Evolutionary conservation across 1,284 basidiomycete species (phyloP).

Genomic region (Heterobasidion occidentale): DNA sequence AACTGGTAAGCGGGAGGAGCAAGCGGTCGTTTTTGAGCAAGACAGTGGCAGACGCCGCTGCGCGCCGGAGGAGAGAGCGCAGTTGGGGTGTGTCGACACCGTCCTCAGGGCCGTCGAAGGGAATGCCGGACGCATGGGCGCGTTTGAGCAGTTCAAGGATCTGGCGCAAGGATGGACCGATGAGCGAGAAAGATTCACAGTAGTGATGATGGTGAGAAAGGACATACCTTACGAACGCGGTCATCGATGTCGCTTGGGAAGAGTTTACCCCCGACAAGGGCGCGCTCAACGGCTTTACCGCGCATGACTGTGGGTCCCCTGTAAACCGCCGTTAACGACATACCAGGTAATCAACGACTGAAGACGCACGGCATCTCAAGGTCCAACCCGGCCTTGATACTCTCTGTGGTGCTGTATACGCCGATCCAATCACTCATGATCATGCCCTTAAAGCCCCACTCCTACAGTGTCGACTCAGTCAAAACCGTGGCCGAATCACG

Average conservation of each 20-base stretch:
- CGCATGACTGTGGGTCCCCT: slow-evolving; percentile 39
- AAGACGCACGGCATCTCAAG: slow-evolving; percentile 58
- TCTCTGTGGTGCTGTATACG: slow-evolving; percentile 39
- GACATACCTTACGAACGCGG: slow-evolving; percentile 32
- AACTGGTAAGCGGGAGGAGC: slow-evolving; percentile 32
- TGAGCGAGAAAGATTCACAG: slow-evolving; percentile 13
- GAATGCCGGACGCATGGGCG: slow-evolving; percentile 41
- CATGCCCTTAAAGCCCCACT: slow-evolving; percentile 63
- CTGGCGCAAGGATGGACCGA: slow-evolving; percentile 12
- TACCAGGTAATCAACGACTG: neutral
- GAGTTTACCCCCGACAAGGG: slow-evolving; percentile 32
- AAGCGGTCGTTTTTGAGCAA: slow-evolving; percentile 55
- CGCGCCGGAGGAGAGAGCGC: slow-evolving; percentile 43
- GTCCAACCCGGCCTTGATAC: slow-evolving; percentile 59
- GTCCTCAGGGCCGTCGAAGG: slow-evolving; percentile 58
- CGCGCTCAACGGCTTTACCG: slow-evolving; percentile 33
- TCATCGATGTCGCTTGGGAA: slow-evolving; percentile 42
- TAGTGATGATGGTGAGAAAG: slow-evolving; percentile 16
- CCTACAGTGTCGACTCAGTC: slow-evolving; percentile 19
- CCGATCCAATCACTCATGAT: slow-evolving; percentile 61
- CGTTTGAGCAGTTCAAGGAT: slow-evolving; percentile 29
- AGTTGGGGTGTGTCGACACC: slow-evolving; percentile 48
- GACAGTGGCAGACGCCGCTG: slow-evolving; percentile 60
- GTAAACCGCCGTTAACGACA: neutral
- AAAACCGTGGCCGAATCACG: neutral